Evolutionary conservation across 371 early-diverging fungal species (phyloP).

Genomic region (Coemansia sp.): DNA sequence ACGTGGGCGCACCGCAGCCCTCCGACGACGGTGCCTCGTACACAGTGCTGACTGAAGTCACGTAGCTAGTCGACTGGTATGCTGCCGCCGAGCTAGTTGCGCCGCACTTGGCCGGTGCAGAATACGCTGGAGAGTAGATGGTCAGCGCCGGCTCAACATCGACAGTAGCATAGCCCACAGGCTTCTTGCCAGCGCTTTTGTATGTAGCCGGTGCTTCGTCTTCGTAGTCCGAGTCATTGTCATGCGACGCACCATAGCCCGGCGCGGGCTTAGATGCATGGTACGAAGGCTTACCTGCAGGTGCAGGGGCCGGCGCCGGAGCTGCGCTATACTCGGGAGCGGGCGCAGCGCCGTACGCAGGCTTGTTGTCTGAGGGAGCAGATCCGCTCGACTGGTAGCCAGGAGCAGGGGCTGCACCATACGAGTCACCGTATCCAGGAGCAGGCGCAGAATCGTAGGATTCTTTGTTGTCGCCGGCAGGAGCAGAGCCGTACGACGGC

Average conservation of each 20-base stretch:
- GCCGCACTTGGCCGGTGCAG: neutral
- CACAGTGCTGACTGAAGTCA: slow-evolving; percentile 28
- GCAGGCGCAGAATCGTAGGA: neutral
- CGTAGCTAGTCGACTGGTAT: slow-evolving; percentile 17
- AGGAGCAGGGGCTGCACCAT: neutral
- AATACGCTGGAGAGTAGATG: slow-evolving; percentile 5
- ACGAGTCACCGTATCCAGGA: neutral
- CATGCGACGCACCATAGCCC: slow-evolving; percentile 3
- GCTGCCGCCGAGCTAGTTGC: slow-evolving; percentile 5
- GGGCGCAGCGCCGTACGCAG: neutral
- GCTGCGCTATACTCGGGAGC: neutral
- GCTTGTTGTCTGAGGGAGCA: neutral
- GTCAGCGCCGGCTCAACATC: slow-evolving; percentile 16
- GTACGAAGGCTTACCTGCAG: too few species aligned
- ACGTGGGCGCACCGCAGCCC: neutral
- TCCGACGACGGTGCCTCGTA: slow-evolving; percentile 7
- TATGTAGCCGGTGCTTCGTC: neutral
- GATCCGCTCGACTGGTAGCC: neutral
- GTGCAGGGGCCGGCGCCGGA: neutral
- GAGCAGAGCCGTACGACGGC: neutral
- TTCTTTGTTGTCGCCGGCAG: neutral
- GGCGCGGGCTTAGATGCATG: slow-evolving; percentile 4
- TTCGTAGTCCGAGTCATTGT: neutral
- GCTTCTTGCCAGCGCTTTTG: neutral
- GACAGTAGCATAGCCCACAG: slow-evolving; percentile 3